These are phyloP conservation scores for Amanita phalloides DNA, from an alignment of 768 basidiomycete species.

Conservation along the genomic window DNA sequence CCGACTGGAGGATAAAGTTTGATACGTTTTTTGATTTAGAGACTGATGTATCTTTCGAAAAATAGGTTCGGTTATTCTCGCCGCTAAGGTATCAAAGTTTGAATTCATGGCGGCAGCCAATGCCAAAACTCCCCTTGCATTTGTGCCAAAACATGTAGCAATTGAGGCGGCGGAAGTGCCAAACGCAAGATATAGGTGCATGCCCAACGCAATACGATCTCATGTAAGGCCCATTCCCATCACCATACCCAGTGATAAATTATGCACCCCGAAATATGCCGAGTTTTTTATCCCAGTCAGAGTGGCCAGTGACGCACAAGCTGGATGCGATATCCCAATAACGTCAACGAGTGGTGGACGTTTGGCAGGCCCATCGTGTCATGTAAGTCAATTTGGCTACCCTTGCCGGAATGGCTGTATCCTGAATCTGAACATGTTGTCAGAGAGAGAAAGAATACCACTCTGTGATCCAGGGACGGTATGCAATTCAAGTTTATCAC, in stretches of 20 bases:
- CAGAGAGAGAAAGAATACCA: constrained; percentile 23
- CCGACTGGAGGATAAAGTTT: constrained; percentile 17
- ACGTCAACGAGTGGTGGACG: constrained; percentile 39
- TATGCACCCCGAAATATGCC: constrained; percentile 38
- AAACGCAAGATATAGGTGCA: no score
- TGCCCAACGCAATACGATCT: no score
- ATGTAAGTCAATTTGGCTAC: constrained; percentile 35
- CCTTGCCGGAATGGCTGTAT: background rate
- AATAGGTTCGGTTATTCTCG: no score
- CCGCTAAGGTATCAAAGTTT: no score
- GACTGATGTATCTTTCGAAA: background rate
- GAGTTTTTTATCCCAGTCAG: background rate
- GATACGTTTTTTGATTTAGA: background rate
- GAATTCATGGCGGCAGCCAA: constrained; percentile 4
- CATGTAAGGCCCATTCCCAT: constrained; percentile 43
- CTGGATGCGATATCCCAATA: constrained; percentile 41
- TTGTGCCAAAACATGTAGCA: constrained; percentile 17
- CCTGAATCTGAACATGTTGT: background rate
- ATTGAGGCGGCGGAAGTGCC: constrained; percentile 22
- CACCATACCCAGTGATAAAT: constrained; percentile 66
- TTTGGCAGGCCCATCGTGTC: constrained; percentile 83
- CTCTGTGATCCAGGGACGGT: constrained; percentile 74
- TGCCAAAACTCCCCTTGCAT: constrained; percentile 31
- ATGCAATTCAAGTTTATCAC: constrained; percentile 74
- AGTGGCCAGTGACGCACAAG: constrained; percentile 21